Percentiles rank a stretch among this genome's conserved stretches.
These are phyloP conservation scores for Grosmannia clavigera DNA, from an alignment of 2,329 filamentous ascomycete genomes.

Conservation along the genomic window DNA sequence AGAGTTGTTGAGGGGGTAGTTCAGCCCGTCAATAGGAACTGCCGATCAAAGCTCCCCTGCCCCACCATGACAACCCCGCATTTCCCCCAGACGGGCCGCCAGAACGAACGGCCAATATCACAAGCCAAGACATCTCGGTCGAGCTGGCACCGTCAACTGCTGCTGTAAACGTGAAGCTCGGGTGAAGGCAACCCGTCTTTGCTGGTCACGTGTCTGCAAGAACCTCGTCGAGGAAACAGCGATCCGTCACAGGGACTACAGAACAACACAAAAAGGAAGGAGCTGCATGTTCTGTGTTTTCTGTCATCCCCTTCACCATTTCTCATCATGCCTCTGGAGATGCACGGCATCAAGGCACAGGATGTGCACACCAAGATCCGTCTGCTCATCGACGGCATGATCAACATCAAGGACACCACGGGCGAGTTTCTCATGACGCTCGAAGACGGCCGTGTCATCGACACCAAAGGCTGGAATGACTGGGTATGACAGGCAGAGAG, in stretches of 20 bases:
- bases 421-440: constrained; percentile 62
- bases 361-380: constrained; percentile 45
- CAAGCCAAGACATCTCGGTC: too few relatives aligned
- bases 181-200: too few relatives aligned
- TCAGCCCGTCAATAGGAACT: too few relatives aligned
- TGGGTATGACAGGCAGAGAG: constrained; percentile 31
- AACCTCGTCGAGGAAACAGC: too few relatives aligned
- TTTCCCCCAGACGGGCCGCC: not conserved
- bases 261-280: too few relatives aligned
- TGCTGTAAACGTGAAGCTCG: too few relatives aligned
- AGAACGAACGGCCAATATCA: not conserved
- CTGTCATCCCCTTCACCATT: too few relatives aligned
- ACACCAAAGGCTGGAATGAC: constrained; percentile 73
- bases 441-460: constrained; percentile 61
- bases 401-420: constrained; percentile 65
- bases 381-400: constrained; percentile 57
- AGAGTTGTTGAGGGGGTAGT: too few relatives aligned
- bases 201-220: too few relatives aligned
- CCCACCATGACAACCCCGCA: not conserved
- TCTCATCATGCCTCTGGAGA: constrained; percentile 25
- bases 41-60: not conserved
- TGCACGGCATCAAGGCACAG: constrained; percentile 32
- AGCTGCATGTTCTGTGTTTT: too few relatives aligned
- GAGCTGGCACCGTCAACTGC: too few relatives aligned
- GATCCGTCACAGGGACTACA: too few relatives aligned